Conservation (phyloP, 345 rosid species). For the Linum lewisii region DNA sequence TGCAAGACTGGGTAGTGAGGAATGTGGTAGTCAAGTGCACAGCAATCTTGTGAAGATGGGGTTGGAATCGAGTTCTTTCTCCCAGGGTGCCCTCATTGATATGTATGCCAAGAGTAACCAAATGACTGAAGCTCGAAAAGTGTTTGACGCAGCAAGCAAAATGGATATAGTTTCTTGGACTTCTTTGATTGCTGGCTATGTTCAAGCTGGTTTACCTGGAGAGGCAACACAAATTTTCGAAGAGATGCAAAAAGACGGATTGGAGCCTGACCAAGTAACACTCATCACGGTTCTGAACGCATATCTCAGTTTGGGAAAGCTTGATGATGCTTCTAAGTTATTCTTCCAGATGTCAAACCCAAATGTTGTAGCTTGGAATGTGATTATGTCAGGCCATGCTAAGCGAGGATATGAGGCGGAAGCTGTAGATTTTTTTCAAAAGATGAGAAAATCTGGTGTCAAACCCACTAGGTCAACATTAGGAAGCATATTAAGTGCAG, state of each 20-base stretch:
- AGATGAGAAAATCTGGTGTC: constrained; percentile 56
- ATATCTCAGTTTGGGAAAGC: constrained; percentile 51
- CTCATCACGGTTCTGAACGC: constrained; percentile 54
- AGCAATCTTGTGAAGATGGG: constrained; percentile 58
- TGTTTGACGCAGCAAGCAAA: constrained; percentile 45
- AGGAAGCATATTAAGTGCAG: constrained; percentile 74
- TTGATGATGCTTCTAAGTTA: constrained; percentile 51
- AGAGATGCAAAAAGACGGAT: constrained; percentile 43
- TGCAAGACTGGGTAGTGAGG: constrained; percentile 36
- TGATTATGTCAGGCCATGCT: constrained; percentile 87
- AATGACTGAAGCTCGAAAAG: constrained; percentile 44
- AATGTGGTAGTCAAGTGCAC: constrained; percentile 51
- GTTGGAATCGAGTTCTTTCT: constrained; percentile 40
- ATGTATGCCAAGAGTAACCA: constrained; percentile 65
- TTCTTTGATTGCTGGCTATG: constrained; percentile 72
- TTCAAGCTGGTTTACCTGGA: constrained; percentile 50
- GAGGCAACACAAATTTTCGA: constrained; percentile 56
- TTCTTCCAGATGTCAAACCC: constrained; percentile 50
- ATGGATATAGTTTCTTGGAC: constrained; percentile 84
- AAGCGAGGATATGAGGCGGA: constrained; percentile 50
- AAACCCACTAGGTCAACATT: constrained; percentile 77
- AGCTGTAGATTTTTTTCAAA: constrained; percentile 44
- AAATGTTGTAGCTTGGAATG: constrained; percentile 86
- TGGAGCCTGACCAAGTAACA: constrained; percentile 63
- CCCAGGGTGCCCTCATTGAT: constrained; percentile 68